Percentiles rank a stretch among this genome's conserved stretches.
phyloP scores from a whole-genome alignment of 2,329 filamentous ascomycete genomes.

The Claviceps digitariae region DNA sequence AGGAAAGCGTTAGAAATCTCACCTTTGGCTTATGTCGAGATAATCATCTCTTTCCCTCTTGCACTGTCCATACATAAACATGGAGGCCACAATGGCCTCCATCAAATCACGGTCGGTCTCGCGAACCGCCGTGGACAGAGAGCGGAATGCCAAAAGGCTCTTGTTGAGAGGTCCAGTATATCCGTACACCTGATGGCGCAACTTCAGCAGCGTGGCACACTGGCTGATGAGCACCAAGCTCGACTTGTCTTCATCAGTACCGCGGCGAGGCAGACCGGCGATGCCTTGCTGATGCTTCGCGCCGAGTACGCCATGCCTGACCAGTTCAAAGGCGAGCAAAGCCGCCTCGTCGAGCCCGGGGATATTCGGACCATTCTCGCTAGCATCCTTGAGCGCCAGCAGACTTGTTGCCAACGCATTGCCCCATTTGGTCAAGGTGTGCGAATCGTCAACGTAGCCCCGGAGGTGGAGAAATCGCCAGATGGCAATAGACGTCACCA shows the following conservation, averaged over 20 bases:
- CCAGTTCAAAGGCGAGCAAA: constrained; percentile 73
- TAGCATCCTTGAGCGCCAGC: constrained; percentile 42
- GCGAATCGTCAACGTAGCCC: constrained; percentile 66
- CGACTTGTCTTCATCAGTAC: constrained; percentile 57
- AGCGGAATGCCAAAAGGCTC: constrained; percentile 75
- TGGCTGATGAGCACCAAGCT: constrained; percentile 75
- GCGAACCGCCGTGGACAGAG: constrained; percentile 66
- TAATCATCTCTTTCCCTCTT: constrained; percentile 55
- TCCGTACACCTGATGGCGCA: constrained; percentile 72
- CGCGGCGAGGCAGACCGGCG: constrained; percentile 41
- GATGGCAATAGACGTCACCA: constrained; percentile 57
- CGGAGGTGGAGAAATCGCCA: constrained; percentile 86
- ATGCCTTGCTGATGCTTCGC: constrained; percentile 46
- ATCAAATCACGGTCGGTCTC: constrained; percentile 68
- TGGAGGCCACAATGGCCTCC: constrained; percentile 66
- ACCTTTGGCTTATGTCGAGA: constrained; percentile 59
- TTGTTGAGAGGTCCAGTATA: constrained; percentile 92
- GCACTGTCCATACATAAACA: constrained; percentile 71
- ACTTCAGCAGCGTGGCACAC: constrained; percentile 67
- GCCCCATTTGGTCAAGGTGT: constrained; percentile 75
- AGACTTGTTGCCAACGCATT: constrained; percentile 61
- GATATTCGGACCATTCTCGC: constrained; percentile 29
- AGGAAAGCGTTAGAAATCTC: constrained; percentile 18
- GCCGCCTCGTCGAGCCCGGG: constrained; percentile 57
- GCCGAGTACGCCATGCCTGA: constrained; percentile 67